Base-by-base conservation (phyloP, 1,139 yeast genomes). In the Ashbya aceris region DNA sequence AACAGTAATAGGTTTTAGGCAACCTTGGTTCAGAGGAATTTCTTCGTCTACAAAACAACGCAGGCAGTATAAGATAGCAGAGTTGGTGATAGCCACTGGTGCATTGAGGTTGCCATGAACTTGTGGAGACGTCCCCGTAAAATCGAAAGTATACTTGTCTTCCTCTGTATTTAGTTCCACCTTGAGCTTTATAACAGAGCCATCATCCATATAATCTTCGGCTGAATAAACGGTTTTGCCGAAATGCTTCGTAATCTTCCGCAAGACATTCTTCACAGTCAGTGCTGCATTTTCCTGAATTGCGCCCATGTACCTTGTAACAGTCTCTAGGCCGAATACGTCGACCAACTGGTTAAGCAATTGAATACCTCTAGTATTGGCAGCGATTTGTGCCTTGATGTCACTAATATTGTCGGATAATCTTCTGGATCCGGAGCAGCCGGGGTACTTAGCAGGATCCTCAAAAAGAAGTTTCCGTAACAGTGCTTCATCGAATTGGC, bases 21-120 rank as follows among this genome's bases (percentile, higher is more conserved):
- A 84, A 7, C 95, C 95, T 55, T 84, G 87, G 55, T 85, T 85
- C 56, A 85, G 68, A 0, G 95, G 95, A 44, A 85, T 83, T 53
- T 83, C 85, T 40, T 79, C 78, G 43, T 81, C 74, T 31, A 85
- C 83, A 53, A 85, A 69, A 31, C 86, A 78, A 49, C 95, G 68
- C 49, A 85, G 65, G 39, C 84, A 86, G 59, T 84, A 85, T 38
- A 85, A 66, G 40, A 85, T 79, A 1, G 94, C 91, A n/a, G 91
- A 81, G 52, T 77, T 74, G 7, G 91, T 76, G 48, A 84, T 83
- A 0, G 95, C 87, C 45, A 71, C 72, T 2, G 82, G 85, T 1
- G 83, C 82, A 52, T 79, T 79, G 53, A 76, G 61, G 54, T 76
- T 76, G 14, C 82, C 80, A 51, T 76, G 76, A 36, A 75, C 67